A percentile compares a stretch with the other conserved stretches of the same genome.
These are phyloP conservation scores for Blastobotrys illinoisensis DNA, from an alignment of 1,139 yeast genomes.

Conservation along the genomic window DNA sequence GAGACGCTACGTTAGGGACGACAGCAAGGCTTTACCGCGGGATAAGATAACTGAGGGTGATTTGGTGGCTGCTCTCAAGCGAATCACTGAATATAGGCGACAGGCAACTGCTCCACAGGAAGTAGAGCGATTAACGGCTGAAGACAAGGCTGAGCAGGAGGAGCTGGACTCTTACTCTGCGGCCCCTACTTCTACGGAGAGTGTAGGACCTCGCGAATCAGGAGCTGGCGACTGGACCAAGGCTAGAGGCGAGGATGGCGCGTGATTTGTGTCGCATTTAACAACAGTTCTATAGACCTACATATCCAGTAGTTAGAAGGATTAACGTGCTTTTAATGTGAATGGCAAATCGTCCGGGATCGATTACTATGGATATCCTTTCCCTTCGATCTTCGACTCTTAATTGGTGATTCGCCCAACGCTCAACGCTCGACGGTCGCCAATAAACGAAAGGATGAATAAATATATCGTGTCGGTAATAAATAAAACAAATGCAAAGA, in stretches of 20 bases:
- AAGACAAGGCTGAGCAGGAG: slow-evolving; percentile 39
- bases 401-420: too few relatives aligned
- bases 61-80: slow-evolving; percentile 37
- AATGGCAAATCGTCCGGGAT: not conserved
- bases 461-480: not conserved
- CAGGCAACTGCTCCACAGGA: slow-evolving; percentile 29
- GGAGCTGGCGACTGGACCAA: slow-evolving; percentile 74
- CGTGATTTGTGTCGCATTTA: not conserved
- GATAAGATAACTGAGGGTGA: slow-evolving; percentile 39
- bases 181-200: slow-evolving; percentile 15
- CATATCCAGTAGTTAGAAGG: too few relatives aligned
- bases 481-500: not conserved
- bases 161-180: slow-evolving; percentile 30
- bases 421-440: too few relatives aligned
- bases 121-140: slow-evolving; percentile 33
- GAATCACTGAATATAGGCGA: slow-evolving; percentile 40
- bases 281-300: not conserved
- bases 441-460: not conserved
- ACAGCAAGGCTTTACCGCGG: slow-evolving; percentile 49
- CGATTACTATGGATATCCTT: too few relatives aligned
- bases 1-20: slow-evolving; percentile 54
- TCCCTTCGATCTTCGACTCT: too few relatives aligned
- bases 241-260: slow-evolving; percentile 72
- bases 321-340: too few relatives aligned
- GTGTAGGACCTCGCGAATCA: slow-evolving; percentile 49